These are phyloP conservation scores for Trichocomaceae sp. DNA, from an alignment of 2,329 filamentous ascomycete genomes.

Conservation along the genomic window DNA sequence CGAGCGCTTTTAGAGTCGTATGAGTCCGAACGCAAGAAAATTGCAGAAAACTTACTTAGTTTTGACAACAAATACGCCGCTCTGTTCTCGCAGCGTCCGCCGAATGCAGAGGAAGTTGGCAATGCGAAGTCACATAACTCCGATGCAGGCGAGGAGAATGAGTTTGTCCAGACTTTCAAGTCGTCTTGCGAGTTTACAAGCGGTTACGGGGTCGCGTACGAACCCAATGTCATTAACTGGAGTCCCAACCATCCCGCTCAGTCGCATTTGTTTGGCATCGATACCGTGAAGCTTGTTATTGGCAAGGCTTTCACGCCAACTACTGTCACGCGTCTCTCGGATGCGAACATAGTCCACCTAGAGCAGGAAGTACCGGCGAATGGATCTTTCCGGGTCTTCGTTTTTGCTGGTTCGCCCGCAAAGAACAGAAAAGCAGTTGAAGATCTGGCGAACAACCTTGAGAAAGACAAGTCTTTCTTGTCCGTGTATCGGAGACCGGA, in stretches of 20 bases:
- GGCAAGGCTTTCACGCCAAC: conserved; percentile 71
- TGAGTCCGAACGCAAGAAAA: conserved; percentile 74
- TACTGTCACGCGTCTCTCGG: conserved; percentile 77
- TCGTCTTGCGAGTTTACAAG: conserved; percentile 86
- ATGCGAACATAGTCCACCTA: conserved; percentile 82
- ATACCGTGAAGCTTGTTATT: conserved; percentile 59
- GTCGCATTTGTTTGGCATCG: conserved; percentile 62
- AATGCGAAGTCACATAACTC: conserved; percentile 48
- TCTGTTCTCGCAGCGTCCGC: conserved; percentile 73
- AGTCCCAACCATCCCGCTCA: conserved; percentile 63
- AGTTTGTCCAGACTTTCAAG: conserved; percentile 86
- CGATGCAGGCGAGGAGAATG: conserved; percentile 46
- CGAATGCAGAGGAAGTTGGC: conserved; percentile 65
- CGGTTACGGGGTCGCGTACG: conserved; percentile 83
- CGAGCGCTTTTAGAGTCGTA: conserved; percentile 75
- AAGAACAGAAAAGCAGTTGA: conserved; percentile 57
- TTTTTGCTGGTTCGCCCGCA: conserved; percentile 68
- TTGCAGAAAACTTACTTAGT: conserved; percentile 74
- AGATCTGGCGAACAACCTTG: conserved; percentile 62
- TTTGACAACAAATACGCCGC: conserved; percentile 89
- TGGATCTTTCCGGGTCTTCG: conserved; percentile 76
- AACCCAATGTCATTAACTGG: conserved; percentile 79
- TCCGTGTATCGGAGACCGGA: conserved; percentile 58
- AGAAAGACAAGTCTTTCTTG: conserved; percentile 66
- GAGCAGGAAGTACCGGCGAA: conserved; percentile 88